Conservation (phyloP, 768 basidiomycete genomes). For the Pleurotus salmoneostramineus region DNA sequence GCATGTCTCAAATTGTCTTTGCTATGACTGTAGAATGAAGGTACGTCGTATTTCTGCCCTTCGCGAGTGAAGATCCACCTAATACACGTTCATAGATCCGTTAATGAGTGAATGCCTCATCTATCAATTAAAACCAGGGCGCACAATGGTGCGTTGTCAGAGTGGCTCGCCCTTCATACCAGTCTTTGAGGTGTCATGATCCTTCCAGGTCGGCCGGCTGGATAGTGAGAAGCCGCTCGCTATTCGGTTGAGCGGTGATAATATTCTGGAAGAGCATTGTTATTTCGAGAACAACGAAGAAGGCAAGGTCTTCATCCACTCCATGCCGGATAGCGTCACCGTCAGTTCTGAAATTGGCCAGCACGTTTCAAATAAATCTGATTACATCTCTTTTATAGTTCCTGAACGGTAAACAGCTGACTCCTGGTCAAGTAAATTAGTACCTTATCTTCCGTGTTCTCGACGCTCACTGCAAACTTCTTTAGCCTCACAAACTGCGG, state of each 20-base stretch:
- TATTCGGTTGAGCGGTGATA: slow-evolving; percentile 89
- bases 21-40: slow-evolving; percentile 57
- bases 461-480: slow-evolving; percentile 14
- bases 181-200: background rate
- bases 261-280: slow-evolving; percentile 92
- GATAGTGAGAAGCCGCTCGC: slow-evolving; percentile 80
- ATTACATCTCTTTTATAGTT: slow-evolving; percentile 46
- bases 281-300: slow-evolving; percentile 76
- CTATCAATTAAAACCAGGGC: slow-evolving; percentile 77
- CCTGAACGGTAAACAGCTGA: slow-evolving; percentile 88
- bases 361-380: slow-evolving; percentile 8
- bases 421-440: slow-evolving; percentile 63
- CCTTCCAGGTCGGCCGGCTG: slow-evolving; percentile 72
- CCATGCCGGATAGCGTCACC: slow-evolving; percentile 78
- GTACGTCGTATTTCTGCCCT: slow-evolving; percentile 29
- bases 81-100: slow-evolving; percentile 55
- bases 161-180: background rate
- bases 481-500: slow-evolving; percentile 74
- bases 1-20: slow-evolving; percentile 13
- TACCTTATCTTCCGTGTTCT: slow-evolving; percentile 12
- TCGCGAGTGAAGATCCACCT: background rate
- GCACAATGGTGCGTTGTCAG: slow-evolving; percentile 14
- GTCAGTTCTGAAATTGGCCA: slow-evolving; percentile 37
- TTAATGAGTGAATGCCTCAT: slow-evolving; percentile 95
- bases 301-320: slow-evolving; percentile 79